A percentile compares a stretch with the other conserved stretches of the same genome.
Evolutionary conservation across 345 rosid species (phyloP).

Genomic region (Zanthoxylum bungeanum): DNA sequence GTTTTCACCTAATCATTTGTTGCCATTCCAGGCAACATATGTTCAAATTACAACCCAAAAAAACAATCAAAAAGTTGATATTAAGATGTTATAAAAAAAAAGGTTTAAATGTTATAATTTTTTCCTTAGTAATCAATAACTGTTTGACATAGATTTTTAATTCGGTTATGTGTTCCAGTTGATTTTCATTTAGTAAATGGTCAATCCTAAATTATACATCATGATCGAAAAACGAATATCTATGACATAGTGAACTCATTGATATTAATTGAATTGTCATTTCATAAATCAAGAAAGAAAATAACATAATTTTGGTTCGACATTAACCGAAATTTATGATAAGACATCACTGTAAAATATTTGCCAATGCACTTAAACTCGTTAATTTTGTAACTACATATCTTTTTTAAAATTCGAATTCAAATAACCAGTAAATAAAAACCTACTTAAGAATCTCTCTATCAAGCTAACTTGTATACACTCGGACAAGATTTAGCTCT

Average conservation of each 20-base stretch:
- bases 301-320: too few species aligned
- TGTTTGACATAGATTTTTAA: not conserved
- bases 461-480: too few species aligned
- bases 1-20: slow-evolving; percentile 29
- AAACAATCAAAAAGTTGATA: not conserved
- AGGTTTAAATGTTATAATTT: too few species aligned
- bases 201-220: not conserved
- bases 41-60: slow-evolving; percentile 1
- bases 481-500: too few species aligned
- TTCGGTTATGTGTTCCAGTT: not conserved
- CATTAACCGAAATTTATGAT: too few species aligned
- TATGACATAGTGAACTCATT: not conserved
- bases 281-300: not conserved
- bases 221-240: not conserved
- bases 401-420: too few species aligned
- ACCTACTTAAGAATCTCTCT: too few species aligned
- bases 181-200: not conserved
- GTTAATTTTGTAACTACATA: too few species aligned
- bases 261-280: not conserved
- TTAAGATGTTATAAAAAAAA: too few species aligned
- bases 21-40: slow-evolving; percentile 17
- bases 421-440: too few species aligned
- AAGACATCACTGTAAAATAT: too few species aligned
- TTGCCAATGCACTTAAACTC: too few species aligned
- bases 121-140: not conserved